Percentiles rank a stretch among this genome's conserved stretches.
Evolutionary conservation across 345 rosid species (phyloP).

Genomic region (Heritiera littoralis): DNA sequence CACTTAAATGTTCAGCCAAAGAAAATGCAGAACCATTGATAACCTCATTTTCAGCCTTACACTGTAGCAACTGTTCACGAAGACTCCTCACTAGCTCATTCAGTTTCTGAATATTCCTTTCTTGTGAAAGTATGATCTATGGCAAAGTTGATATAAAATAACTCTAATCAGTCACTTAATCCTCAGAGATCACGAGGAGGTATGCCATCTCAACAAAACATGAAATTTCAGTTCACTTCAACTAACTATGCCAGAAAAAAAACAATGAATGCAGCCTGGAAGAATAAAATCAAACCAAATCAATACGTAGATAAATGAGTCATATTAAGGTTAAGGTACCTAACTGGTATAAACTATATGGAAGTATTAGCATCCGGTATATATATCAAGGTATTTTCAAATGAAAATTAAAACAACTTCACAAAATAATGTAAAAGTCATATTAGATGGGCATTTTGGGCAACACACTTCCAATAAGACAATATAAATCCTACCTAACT

Average conservation of each 20-base stretch:
- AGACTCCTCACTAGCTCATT: conserved; percentile 58
- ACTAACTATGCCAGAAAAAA: not conserved
- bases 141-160: conserved; percentile 12
- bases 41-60: conserved; percentile 47
- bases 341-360: not conserved
- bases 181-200: not conserved
- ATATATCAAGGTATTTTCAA: not conserved
- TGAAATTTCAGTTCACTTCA: not conserved
- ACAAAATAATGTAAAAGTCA: not conserved
- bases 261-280: not conserved
- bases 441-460: not conserved
- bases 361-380: not conserved
- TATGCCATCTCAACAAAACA: not conserved
- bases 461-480: not conserved
- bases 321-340: not conserved
- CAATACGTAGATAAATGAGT: not conserved
- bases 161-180: not conserved
- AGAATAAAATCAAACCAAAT: not conserved
- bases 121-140: conserved; percentile 76
- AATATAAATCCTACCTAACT: conserved; percentile 11
- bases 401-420: not conserved
- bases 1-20: conserved; percentile 43
- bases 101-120: conserved; percentile 67
- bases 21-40: conserved; percentile 34
- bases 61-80: conserved; percentile 51